Percentiles rank a stretch among this genome's conserved stretches.
Conservation (phyloP, 2,329 filamentous ascomycete genomes). For the Scortechinia acanthostroma region DNA sequence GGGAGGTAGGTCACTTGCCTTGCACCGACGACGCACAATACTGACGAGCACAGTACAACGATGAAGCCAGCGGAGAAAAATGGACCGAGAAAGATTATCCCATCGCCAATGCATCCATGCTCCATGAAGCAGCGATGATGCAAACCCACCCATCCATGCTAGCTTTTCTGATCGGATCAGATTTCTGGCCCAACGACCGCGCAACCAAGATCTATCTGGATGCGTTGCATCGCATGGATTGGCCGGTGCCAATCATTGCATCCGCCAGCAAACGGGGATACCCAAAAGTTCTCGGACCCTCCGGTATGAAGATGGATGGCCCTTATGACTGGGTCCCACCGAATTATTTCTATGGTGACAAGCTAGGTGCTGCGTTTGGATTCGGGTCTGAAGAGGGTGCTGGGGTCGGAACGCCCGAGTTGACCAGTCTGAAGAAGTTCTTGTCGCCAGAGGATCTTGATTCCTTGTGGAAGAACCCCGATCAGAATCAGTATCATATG, state of each 20-base stretch:
- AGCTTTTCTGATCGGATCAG: conserved; percentile 50
- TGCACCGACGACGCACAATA: neutral
- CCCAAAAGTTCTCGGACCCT: conserved; percentile 38
- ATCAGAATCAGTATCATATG: conserved; percentile 51
- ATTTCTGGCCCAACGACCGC: conserved; percentile 53
- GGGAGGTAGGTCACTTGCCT: conserved; percentile 22
- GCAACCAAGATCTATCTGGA: conserved; percentile 44
- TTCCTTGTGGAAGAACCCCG: conserved; percentile 44
- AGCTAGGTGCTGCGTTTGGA: conserved; percentile 51
- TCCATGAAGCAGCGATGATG: conserved; percentile 51
- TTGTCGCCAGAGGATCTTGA: conserved; percentile 38
- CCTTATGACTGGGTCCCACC: conserved; percentile 63
- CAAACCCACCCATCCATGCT: conserved; percentile 52
- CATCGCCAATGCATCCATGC: conserved; percentile 44
- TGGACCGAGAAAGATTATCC: conserved; percentile 47
- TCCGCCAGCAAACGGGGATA: conserved; percentile 47
- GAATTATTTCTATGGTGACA: conserved; percentile 51
- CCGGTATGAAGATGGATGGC: conserved; percentile 60
- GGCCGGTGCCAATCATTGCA: conserved; percentile 47
- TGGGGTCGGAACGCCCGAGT: conserved; percentile 53
- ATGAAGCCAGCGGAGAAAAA: conserved; percentile 31
- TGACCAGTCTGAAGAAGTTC: conserved; percentile 43
- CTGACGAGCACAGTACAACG: conserved; percentile 37
- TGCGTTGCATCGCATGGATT: conserved; percentile 39
- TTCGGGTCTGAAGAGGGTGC: conserved; percentile 57